These are phyloP conservation scores for Graphiopsis chlorocephala DNA, from an alignment of 2,329 filamentous ascomycete species.

Conservation along the genomic window DNA sequence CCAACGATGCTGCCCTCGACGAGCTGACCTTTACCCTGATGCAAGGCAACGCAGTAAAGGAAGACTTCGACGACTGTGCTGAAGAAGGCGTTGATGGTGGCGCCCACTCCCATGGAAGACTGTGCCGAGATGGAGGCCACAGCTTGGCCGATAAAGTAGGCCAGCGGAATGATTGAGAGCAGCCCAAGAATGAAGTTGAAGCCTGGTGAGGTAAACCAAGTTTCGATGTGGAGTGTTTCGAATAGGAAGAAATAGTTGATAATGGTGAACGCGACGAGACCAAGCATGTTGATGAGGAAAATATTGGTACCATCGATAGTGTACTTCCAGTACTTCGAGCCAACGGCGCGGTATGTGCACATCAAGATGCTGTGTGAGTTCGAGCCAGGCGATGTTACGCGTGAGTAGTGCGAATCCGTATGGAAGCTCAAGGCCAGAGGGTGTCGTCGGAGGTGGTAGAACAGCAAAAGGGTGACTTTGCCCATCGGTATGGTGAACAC, in stretches of 20 bases:
- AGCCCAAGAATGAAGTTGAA: conserved; percentile 82
- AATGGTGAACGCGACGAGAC: conserved; percentile 89
- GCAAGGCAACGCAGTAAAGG: conserved; percentile 90
- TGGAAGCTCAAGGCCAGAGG: conserved; percentile 92
- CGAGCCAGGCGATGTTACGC: conserved; percentile 56
- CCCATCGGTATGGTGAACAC: conserved; percentile 99
- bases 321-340: conserved; percentile 98
- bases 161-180: conserved; percentile 89
- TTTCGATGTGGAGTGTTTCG: conserved; percentile 65
- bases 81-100: conserved; percentile 97
- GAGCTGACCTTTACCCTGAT: conserved; percentile 85
- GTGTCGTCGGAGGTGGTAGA: conserved; percentile 88
- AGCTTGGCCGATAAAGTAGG: conserved; percentile 97
- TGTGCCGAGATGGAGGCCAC: conserved; percentile 98
- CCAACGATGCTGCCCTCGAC: conserved; percentile 97
- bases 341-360: conserved; percentile 95
- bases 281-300: conserved; percentile 95
- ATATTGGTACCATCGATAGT: conserved; percentile 98
- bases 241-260: conserved; percentile 84
- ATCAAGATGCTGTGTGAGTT: conserved; percentile 68
- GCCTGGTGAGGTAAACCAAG: conserved; percentile 74
- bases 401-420: conserved; percentile 73
- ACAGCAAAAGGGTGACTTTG: conserved; percentile 83
- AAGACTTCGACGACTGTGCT: conserved; percentile 97
- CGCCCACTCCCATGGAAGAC: conserved; percentile 96